Base-by-base conservation (phyloP, 352 stramenopile genomes). In the Plasmopara muralis region DNA sequence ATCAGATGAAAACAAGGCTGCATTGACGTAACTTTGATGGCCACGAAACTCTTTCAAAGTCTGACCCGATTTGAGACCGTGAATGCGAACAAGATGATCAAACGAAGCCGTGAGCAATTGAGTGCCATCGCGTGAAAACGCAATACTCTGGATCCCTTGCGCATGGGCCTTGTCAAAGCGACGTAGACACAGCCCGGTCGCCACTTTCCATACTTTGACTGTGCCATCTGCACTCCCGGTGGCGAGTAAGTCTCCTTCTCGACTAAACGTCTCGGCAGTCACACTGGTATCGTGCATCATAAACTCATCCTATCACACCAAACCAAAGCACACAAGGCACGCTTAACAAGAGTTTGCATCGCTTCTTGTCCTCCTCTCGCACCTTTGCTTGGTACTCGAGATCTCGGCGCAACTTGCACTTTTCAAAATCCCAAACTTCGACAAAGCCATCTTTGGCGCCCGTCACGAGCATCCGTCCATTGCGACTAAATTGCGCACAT, bases 391-490 rank as follows among this genome's bases (percentile, higher is more conserved):
- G 94, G 59, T 98, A 98, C n/a, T 83, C 70, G 14, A 97, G 67
- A 64, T 98, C 92, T 57, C 92, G 96, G 15, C 86, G 72, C 44
- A 97, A 55, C 34, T 81, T 84, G 55, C 85, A 95, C 43, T 93
- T 95, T 40, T 96, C 85, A 53, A 78, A 70, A 67, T 97, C 87
- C 90, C 90, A 98, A 37, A 96, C 79, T 63, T 98, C 94, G 31
- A 98, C 81, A 55, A 98, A 95, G 5, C 92, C 93, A 64, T 98
- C 94, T 41, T 95, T 96, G 0, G 86, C 86, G n/a, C 90, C 92
- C 4, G 89, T 97, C 8, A 97, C 82, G 4, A 98, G 72, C 64
- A 91, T 88, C 15, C 70, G 70, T 20, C 87, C 89, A 55, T 97
- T 86, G 0, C 77, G 70, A 68, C 85, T 88, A 64, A 98, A 98